phyloP scores from a whole-genome alignment of 1,284 basidiomycete genomes.

The Stygiomarasmius scandens region DNA sequence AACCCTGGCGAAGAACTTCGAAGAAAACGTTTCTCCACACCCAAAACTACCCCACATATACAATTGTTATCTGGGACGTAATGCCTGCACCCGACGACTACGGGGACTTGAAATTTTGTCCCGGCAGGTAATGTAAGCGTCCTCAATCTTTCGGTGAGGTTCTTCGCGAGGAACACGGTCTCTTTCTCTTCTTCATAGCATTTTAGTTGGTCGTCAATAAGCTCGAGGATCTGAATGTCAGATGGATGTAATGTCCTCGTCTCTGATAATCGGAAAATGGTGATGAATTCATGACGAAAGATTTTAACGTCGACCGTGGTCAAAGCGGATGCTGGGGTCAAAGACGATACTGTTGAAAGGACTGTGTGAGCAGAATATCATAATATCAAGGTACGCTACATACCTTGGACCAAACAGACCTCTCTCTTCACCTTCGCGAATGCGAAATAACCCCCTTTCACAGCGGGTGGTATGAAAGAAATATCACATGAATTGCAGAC shows the following conservation, averaged over 20 bases:
- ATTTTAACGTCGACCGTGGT: slow-evolving; percentile 47
- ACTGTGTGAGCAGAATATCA: slow-evolving; percentile 1
- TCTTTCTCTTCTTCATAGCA: slow-evolving; percentile 65
- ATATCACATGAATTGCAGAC: not conserved
- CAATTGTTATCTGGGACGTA: not conserved
- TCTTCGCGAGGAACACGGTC: slow-evolving; percentile 62
- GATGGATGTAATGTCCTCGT: slow-evolving; percentile 45
- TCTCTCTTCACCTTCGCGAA: slow-evolving; percentile 49
- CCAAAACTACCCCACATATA: no score
- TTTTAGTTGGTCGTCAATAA: slow-evolving; percentile 49
- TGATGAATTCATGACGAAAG: slow-evolving; percentile 62
- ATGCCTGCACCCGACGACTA: not conserved
- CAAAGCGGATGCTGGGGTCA: slow-evolving; percentile 32
- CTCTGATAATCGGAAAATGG: slow-evolving; percentile 58
- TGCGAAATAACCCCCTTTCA: slow-evolving; percentile 43
- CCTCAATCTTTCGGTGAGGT: slow-evolving; percentile 55
- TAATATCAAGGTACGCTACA: slow-evolving; percentile 15
- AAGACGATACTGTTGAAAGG: slow-evolving; percentile 13
- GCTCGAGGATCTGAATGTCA: slow-evolving; percentile 59
- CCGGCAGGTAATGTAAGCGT: slow-evolving; percentile 30
- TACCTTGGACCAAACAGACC: slow-evolving; percentile 53
- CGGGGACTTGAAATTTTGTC: not conserved
- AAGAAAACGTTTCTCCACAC: no score
- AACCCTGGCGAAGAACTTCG: no score
- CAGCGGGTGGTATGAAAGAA: slow-evolving; percentile 14